Percentiles rank a stretch among this genome's conserved stretches.
These are phyloP conservation scores for Podospora pseudoanserina DNA, from an alignment of 495 filamentous ascomycete species.

Conservation along the genomic window DNA sequence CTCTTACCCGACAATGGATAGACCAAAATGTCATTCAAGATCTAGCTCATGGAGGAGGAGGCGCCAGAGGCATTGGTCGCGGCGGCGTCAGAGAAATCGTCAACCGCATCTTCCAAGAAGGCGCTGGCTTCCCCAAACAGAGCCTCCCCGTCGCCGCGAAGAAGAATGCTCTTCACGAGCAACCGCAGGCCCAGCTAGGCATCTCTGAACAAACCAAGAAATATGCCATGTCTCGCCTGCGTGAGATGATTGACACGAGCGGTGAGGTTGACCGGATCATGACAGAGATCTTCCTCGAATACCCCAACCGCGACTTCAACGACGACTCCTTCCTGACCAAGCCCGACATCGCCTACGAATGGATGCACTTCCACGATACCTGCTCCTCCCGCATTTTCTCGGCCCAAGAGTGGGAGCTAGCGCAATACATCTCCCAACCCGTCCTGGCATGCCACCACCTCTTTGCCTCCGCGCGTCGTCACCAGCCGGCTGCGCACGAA, in stretches of 20 bases:
- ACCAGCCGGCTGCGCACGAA: constrained; percentile 32
- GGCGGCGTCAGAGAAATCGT: constrained; percentile 80
- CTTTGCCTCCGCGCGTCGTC: constrained; percentile 64
- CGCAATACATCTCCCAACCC: constrained; percentile 77
- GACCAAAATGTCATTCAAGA: constrained; percentile 71
- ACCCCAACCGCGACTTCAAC: constrained; percentile 81
- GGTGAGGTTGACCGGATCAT: constrained; percentile 86
- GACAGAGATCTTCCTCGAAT: constrained; percentile 72
- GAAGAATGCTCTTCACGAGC: constrained; percentile 39
- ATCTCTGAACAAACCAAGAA: constrained; percentile 75
- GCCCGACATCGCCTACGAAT: constrained; percentile 81
- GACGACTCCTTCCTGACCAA: constrained; percentile 90
- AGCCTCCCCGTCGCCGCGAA: constrained; percentile 18
- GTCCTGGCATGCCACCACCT: constrained; percentile 87
- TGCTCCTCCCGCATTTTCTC: constrained; percentile 70
- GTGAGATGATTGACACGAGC: constrained; percentile 82
- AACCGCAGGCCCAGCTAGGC: constrained; percentile 50
- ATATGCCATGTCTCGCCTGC: constrained; percentile 71
- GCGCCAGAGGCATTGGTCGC: constrained; percentile 70
- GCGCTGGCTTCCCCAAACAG: constrained; percentile 74
- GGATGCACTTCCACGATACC: constrained; percentile 89
- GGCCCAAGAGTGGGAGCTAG: constrained; percentile 83
- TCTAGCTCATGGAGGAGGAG: constrained; percentile 68
- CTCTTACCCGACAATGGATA: constrained; percentile 76
- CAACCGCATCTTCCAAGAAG: constrained; percentile 79